These are phyloP conservation scores for Linnemannia elongata DNA, from an alignment of 192 early-diverging fungal species.

Conservation along the genomic window DNA sequence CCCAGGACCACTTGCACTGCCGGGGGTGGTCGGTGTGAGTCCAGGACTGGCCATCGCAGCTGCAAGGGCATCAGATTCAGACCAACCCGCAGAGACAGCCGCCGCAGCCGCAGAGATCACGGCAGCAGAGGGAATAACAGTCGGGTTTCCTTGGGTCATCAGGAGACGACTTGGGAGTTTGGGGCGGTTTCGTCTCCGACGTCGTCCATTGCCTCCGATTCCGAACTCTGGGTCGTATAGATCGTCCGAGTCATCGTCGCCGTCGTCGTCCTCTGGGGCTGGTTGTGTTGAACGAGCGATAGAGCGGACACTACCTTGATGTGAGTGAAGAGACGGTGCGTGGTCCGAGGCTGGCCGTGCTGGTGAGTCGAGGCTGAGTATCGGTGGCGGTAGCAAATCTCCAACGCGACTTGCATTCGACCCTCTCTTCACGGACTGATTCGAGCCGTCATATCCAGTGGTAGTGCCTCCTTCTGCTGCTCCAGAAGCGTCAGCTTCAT, in stretches of 20 bases:
- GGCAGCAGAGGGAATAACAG: conserved; percentile 20
- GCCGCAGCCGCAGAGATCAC: conserved; percentile 42
- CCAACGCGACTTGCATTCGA: not conserved
- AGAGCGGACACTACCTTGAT: not conserved
- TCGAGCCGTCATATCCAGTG: not conserved
- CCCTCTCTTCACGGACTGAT: not conserved
- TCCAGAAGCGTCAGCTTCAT: not conserved
- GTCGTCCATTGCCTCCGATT: conserved; percentile 24
- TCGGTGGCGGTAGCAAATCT: not conserved
- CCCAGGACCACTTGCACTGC: not conserved
- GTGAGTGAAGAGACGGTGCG: not conserved
- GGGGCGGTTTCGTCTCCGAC: not conserved
- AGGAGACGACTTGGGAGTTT: not conserved
- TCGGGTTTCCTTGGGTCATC: not conserved
- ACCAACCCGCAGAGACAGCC: conserved; percentile 36
- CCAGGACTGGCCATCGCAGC: conserved; percentile 22
- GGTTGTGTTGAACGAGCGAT: too few species aligned
- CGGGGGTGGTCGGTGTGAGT: not conserved
- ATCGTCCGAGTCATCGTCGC: conserved; percentile 26
- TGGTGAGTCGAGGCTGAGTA: not conserved
- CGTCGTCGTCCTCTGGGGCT: not conserved
- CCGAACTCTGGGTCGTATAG: conserved; percentile 47
- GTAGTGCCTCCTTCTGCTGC: not conserved
- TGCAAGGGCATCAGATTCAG: conserved; percentile 28
- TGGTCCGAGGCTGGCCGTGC: not conserved